phyloP scores from a whole-genome alignment of 371 early-diverging fungal species.

The Mortierella sp. region DNA sequence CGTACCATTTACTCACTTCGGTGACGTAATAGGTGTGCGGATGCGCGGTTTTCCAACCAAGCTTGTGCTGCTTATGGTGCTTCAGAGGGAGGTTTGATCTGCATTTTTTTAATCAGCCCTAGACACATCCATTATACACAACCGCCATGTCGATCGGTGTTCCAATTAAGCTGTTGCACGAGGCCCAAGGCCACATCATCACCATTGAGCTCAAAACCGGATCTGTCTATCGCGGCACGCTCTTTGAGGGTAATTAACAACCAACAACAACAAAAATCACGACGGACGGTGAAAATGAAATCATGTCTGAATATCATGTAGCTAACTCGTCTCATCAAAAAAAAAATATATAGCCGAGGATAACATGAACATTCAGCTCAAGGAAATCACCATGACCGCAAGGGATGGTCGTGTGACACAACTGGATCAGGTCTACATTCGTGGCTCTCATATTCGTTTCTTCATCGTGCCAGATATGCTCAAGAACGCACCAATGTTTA shows the following conservation, averaged over 20 bases:
- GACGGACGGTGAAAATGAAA: too few species aligned
- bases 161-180: slow-evolving; percentile 97
- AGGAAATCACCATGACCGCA: slow-evolving; percentile 91
- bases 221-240: slow-evolving; percentile 93
- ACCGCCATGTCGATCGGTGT: slow-evolving; percentile 90
- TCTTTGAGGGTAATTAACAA: slow-evolving; percentile 81
- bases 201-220: slow-evolving; percentile 96
- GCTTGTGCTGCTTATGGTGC: too few species aligned
- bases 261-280: neutral
- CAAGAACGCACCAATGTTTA: slow-evolving; percentile 98
- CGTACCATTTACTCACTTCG: too few species aligned
- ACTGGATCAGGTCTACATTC: slow-evolving; percentile 95
- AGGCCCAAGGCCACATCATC: slow-evolving; percentile 96
- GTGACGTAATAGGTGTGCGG: too few species aligned
- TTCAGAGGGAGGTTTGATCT: too few species aligned
- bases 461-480: slow-evolving; percentile 98
- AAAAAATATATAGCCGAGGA: slow-evolving; percentile 84
- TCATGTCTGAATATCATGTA: neutral
- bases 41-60: too few species aligned
- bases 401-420: slow-evolving; percentile 93
- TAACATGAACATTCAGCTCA: slow-evolving; percentile 98
- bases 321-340: slow-evolving; percentile 1
- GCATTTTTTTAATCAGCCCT: neutral
- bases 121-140: slow-evolving; percentile 8
- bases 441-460: slow-evolving; percentile 96